These are phyloP conservation scores for Kodamaea sagamina DNA, from an alignment of 805 yeast genomes.

Conservation along the genomic window DNA sequence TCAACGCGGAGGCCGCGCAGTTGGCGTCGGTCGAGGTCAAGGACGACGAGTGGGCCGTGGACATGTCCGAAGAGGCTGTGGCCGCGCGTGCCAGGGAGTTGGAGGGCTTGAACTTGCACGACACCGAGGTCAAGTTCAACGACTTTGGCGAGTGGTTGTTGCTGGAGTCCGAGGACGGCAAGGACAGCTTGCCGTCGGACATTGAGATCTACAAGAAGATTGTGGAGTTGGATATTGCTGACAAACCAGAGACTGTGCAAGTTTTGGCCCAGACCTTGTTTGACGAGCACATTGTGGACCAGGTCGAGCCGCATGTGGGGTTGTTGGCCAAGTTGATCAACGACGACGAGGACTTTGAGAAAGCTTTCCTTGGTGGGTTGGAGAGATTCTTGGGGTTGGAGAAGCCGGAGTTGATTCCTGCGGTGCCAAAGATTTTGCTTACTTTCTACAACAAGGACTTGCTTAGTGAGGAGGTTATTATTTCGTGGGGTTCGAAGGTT, in stretches of 20 bases:
- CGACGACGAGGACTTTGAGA: slow-evolving; percentile 65
- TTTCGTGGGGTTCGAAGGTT: slow-evolving; percentile 86
- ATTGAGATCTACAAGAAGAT: slow-evolving; percentile 92
- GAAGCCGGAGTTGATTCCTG: slow-evolving; percentile 65
- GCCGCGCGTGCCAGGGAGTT: slow-evolving; percentile 86
- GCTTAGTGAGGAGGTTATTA: slow-evolving; percentile 76
- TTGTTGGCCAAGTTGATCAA: slow-evolving; percentile 76
- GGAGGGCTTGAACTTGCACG: slow-evolving; percentile 59
- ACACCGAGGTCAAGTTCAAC: slow-evolving; percentile 55
- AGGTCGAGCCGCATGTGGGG: slow-evolving; percentile 78
- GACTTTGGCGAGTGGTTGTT: slow-evolving; percentile 90
- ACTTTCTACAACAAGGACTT: slow-evolving; percentile 81
- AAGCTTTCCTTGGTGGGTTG: slow-evolving; percentile 90
- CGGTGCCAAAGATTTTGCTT: slow-evolving; percentile 80
- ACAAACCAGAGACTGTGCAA: slow-evolving; percentile 76
- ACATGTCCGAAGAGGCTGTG: slow-evolving; percentile 94
- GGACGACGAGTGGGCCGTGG: slow-evolving; percentile 97
- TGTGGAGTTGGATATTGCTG: slow-evolving; percentile 69
- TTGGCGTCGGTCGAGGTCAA: slow-evolving; percentile 62
- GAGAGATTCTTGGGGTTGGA: slow-evolving; percentile 89
- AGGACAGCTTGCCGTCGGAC: slow-evolving; percentile 70
- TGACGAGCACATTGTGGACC: slow-evolving; percentile 70
- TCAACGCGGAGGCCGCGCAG: slow-evolving; percentile 80
- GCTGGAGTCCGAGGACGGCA: slow-evolving; percentile 49
- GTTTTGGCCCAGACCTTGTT: slow-evolving; percentile 91